phyloP scores from a whole-genome alignment of 1,139 yeast species.

The Saccharomyces hybrid region DNA sequence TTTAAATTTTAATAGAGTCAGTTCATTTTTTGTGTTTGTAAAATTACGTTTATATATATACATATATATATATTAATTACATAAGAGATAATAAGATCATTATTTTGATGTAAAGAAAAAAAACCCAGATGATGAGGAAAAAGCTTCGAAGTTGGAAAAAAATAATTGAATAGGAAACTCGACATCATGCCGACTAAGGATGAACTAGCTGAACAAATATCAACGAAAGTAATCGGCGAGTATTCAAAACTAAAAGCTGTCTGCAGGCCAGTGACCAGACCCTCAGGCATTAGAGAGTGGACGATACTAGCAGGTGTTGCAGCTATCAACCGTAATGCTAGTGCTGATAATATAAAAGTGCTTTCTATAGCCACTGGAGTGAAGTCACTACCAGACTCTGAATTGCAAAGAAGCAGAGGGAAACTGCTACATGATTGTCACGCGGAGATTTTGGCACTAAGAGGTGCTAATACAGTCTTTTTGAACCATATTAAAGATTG shows the following conservation, averaged over 20 bases:
- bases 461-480: conserved; percentile 50
- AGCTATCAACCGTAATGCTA: conserved; percentile 30
- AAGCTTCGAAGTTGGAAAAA: no score
- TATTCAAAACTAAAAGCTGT: conserved; percentile 34
- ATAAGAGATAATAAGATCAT: not conserved
- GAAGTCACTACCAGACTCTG: conserved; percentile 57
- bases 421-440: conserved; percentile 73
- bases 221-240: conserved; percentile 27
- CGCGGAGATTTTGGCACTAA: conserved; percentile 69
- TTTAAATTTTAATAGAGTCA: conserved; percentile 29
- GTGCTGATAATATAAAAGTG: conserved; percentile 25
- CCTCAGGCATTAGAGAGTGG: conserved; percentile 71
- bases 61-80: not conserved
- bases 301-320: conserved; percentile 76
- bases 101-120: not conserved
- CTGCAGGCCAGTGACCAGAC: conserved; percentile 51
- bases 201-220: conserved; percentile 27
- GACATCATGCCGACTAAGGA: not conserved
- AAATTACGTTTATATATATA: not conserved
- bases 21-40: not conserved
- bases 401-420: conserved; percentile 43
- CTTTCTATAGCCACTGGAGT: conserved; percentile 73
- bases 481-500: conserved; percentile 23
- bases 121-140: not conserved
- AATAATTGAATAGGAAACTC: not conserved